phyloP scores from a whole-genome alignment of 176 grass and related monocot species.

The Avena insularis region DNA sequence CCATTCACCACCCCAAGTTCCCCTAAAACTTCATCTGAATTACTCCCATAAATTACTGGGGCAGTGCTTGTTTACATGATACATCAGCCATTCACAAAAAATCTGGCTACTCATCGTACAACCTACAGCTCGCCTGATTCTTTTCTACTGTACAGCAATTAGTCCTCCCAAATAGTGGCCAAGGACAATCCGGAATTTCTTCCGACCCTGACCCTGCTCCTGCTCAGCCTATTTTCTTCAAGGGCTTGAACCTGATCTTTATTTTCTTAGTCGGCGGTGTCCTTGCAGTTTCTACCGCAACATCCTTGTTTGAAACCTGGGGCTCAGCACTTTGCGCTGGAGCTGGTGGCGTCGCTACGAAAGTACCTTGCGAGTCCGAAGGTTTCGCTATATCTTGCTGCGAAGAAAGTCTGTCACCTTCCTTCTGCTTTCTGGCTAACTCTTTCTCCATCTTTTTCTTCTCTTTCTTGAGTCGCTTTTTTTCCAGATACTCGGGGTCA shows the following conservation, averaged over 20 bases:
- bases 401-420: conserved; percentile 44
- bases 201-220: neutral
- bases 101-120: conserved; percentile 50
- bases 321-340: conserved; percentile 48
- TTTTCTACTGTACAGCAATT: conserved; percentile 49
- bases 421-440: conserved; percentile 62
- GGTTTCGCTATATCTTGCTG: conserved; percentile 46
- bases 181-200: conserved; percentile 2
- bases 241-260: conserved; percentile 77
- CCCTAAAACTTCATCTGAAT: conserved; percentile 40
- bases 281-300: conserved; percentile 49
- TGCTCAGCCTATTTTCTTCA: conserved; percentile 39
- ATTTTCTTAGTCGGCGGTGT: conserved; percentile 60
- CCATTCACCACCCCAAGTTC: neutral
- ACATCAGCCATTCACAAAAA: conserved; percentile 47
- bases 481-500: conserved; percentile 82
- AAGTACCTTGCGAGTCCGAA: conserved; percentile 40
- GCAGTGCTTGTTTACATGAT: conserved; percentile 37
- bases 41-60: conserved; percentile 50
- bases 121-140: conserved; percentile 37
- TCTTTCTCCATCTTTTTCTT: conserved; percentile 92
- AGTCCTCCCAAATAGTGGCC: conserved; percentile 30
- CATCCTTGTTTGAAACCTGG: conserved; percentile 60
- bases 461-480: conserved; percentile 86
- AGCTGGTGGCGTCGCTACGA: conserved; percentile 34